Base-by-base conservation (phyloP, 805 yeast species). In the Torulaspora gathmanii region DNA sequence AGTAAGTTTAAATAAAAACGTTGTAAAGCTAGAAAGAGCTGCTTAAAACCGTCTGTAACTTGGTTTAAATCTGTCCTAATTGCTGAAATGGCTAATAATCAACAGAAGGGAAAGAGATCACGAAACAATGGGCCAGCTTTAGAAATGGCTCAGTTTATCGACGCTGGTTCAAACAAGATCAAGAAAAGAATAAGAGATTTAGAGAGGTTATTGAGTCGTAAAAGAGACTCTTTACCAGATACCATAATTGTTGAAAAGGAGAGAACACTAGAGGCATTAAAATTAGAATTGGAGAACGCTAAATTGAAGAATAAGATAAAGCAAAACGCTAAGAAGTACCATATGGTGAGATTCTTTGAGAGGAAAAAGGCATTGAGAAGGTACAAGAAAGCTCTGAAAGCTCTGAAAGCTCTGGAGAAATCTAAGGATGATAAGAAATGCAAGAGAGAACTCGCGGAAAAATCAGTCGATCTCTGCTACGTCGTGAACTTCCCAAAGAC, bases 291-390 rank as follows among this genome's bases (percentile, higher is more conserved):
- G 44, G 70, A 70, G 37, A 70, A 71, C 33, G 75, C 78, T 13
- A 72, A 74, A 48, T 49, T 64, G 30, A 66, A 67, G 25, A 67
- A 70, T 37, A 72, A 70, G 52, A 75, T 77, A 13, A 75, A 73
- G 51, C 72, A 75, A 42, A 67, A 72, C 31, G 78, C 87, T 10
- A 76, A 80, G 54, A 86, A 83, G 67, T 93, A 93, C 63, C 96
- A 88, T 61, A 89, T 88, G 90, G 88, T 93, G 39, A 77, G 91
- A 53, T 93, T 93, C 61, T 87, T 93, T 51, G 98, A 90, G 65
- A 79, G 76, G 60, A 87, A 88, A 69, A 90, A 89, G 73, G 93
- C 96, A 0, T 54, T 78, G 20, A 76, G 95, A 60, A 77, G 71
- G 46, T 78, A 86, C 58, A 84, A 82, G 52, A 69, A 71, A 46